phyloP scores from a whole-genome alignment of 2,329 filamentous ascomycete genomes.

The Plectosphaerella sp. region DNA sequence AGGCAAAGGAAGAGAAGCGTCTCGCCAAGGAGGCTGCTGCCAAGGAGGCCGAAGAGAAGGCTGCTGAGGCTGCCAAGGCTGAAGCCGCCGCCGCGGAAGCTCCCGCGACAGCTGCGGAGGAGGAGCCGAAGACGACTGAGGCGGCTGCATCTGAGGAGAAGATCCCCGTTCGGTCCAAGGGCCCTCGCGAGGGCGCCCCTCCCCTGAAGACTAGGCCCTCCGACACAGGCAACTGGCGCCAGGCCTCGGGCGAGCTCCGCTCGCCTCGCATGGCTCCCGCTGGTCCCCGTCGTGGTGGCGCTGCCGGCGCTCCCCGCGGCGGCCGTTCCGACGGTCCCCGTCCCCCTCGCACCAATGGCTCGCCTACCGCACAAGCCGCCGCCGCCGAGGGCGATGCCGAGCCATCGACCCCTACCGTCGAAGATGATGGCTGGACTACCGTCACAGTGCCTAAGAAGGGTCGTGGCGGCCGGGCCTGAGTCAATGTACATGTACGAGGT shows the following conservation, averaged over 20 bases:
- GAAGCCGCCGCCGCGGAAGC: slow-evolving; percentile 21
- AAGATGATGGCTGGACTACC: slow-evolving; percentile 63
- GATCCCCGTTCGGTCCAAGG: slow-evolving; percentile 30
- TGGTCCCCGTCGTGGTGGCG: slow-evolving; percentile 34
- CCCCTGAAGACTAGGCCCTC: slow-evolving; percentile 49
- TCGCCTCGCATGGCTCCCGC: slow-evolving; percentile 40
- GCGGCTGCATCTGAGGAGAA: slow-evolving; percentile 38
- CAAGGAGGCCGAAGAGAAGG: slow-evolving; percentile 51
- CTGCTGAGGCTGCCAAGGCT: slow-evolving; percentile 28
- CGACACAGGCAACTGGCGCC: slow-evolving; percentile 59
- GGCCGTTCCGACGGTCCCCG: slow-evolving; percentile 41
- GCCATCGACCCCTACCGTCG: slow-evolving; percentile 31
- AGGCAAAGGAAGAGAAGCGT: slow-evolving; percentile 70
- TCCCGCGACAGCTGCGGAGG: slow-evolving; percentile 19
- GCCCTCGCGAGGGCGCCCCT: slow-evolving; percentile 34
- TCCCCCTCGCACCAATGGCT: slow-evolving; percentile 41
- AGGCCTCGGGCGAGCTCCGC: slow-evolving; percentile 42
- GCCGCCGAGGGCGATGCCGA: slow-evolving; percentile 22
- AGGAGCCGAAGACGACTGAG: slow-evolving; percentile 20
- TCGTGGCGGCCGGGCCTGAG: slow-evolving; percentile 1
- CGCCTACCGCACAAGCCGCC: slow-evolving; percentile 30
- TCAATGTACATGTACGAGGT: neutral
- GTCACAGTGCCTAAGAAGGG: slow-evolving; percentile 26
- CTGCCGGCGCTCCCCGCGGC: slow-evolving; percentile 33
- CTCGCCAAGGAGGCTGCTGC: slow-evolving; percentile 62